Evolutionary conservation across 2,329 filamentous ascomycete genomes (phyloP), one percentile per base, ranked within the genome.

Genomic region (Monosporascus sp.): DNA sequence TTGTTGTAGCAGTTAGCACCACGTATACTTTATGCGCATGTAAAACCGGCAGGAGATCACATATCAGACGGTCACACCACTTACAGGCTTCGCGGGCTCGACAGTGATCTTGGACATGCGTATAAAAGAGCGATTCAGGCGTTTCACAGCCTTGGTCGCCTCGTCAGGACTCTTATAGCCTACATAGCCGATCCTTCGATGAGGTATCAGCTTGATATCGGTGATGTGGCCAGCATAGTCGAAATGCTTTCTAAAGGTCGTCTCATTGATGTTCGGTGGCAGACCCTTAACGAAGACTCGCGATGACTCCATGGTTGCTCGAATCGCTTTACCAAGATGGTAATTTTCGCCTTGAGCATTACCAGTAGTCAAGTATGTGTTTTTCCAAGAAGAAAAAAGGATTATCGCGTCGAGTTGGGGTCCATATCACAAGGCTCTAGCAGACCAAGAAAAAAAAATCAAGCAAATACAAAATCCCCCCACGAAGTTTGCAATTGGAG

Each of bases 121-220:
- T 65, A 99, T 91, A 73, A 91, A 99, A 59, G 92, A 87, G 69
- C 84, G 90, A 78, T 99, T 92, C 79, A 97, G 97, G 76, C 96
- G 96, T 72, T 90, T 92, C 69, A 95, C 88, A 45, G 94, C 93
- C 66, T 86, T 83, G 53, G 83, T 78, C 53, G 94, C 94, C 68
- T 90, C 87, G 57, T 93, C 84, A 16, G 88, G 77, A 50, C 83
- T 89, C 74, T 90, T 92, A 79, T 93, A 97, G 58, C 94, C 94
- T 56, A 99, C 85, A 79, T 96, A 99, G 63, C 92, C 94, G 72
- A 99, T 97, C 62, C 92, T 84, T 65, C 94, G 85, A 66, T 91
- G 86, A 6, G 90, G 84, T 67, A 97, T 90, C 68, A 97, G 83
- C 80, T 96, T 96, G 64, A 91, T 84, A 74, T 99, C 94, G 51